Evolutionary conservation across 805 yeast genomes (phyloP).

Genomic region (Komagataella mondaviorum): DNA sequence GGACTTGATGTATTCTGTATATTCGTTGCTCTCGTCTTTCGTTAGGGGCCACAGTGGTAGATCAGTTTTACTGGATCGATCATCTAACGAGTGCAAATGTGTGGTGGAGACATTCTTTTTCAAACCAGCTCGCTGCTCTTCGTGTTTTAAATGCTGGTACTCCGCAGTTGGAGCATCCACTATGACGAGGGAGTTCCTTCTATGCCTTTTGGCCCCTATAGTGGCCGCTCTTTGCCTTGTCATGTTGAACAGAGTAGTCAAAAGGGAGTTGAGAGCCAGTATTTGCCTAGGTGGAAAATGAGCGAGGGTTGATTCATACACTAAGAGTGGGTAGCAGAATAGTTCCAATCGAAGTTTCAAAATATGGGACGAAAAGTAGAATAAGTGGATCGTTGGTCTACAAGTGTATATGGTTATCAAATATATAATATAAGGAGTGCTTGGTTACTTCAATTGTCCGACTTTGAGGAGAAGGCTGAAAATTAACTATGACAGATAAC

Average conservation of each 20-base stretch:
- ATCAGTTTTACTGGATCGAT: not conserved
- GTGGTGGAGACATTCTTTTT: not conserved
- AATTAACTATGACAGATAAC: too few species aligned
- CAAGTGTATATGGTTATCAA: too few species aligned
- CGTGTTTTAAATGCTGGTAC: not conserved
- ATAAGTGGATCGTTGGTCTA: not conserved
- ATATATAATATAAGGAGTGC: not conserved
- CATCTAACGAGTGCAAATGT: not conserved
- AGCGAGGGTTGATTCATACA: not conserved
- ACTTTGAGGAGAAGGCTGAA: not conserved
- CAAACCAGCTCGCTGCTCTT: not conserved
- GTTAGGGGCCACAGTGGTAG: not conserved
- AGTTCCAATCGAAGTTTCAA: not conserved
- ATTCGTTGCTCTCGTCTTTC: not conserved
- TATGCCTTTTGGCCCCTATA: not conserved
- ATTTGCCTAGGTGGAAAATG: not conserved
- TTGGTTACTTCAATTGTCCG: not conserved
- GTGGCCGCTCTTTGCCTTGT: not conserved
- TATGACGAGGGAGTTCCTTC: not conserved
- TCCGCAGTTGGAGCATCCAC: not conserved
- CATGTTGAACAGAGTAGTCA: not conserved
- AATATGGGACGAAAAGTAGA: not conserved
- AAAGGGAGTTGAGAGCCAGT: not conserved
- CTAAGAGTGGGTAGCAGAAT: not conserved
- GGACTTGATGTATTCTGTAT: not conserved